Percentiles rank a stretch among this genome's conserved stretches.
These are phyloP conservation scores for Leccinum proximum DNA, from an alignment of 1,284 basidiomycete genomes.

Conservation along the genomic window DNA sequence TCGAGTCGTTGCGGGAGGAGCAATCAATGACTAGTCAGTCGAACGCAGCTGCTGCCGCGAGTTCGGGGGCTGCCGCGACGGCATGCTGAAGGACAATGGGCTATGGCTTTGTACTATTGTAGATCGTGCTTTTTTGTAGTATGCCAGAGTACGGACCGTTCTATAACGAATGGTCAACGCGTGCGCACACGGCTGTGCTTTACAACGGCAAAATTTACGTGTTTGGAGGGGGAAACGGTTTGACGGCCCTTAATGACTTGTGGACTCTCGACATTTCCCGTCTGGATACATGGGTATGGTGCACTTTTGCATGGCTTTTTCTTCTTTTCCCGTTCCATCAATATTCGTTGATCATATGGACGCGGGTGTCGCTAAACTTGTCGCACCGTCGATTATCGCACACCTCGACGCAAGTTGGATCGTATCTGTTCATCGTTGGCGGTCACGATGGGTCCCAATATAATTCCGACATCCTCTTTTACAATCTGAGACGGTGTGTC, in stretches of 20 bases:
- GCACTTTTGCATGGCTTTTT: too few species aligned
- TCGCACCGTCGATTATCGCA: conserved; percentile 79
- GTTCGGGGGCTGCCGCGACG: too few species aligned
- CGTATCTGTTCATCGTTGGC: conserved; percentile 87
- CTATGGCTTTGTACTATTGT: not conserved
- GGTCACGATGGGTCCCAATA: conserved; percentile 86
- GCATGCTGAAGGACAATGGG: not conserved
- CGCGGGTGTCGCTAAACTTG: conserved; percentile 50
- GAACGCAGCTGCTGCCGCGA: too few species aligned
- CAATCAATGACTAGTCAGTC: not conserved
- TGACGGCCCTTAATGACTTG: too few species aligned
- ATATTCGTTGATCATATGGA: conserved; percentile 70
- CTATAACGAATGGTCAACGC: too few species aligned
- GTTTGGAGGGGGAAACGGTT: too few species aligned
- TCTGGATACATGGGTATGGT: too few species aligned
- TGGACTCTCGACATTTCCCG: too few species aligned
- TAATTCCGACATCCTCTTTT: conserved; percentile 75
- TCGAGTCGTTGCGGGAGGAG: conserved; percentile 17
- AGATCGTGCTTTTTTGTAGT: not conserved
- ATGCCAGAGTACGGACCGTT: too few species aligned
- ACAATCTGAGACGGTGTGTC: conserved; percentile 82
- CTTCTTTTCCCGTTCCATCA: not conserved
- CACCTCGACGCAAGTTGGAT: conserved; percentile 89
- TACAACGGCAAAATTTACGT: too few species aligned
- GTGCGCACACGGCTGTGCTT: too few species aligned